Base-by-base conservation (phyloP, 2,329 filamentous ascomycete species). In the Pezizomycotina sp. region DNA sequence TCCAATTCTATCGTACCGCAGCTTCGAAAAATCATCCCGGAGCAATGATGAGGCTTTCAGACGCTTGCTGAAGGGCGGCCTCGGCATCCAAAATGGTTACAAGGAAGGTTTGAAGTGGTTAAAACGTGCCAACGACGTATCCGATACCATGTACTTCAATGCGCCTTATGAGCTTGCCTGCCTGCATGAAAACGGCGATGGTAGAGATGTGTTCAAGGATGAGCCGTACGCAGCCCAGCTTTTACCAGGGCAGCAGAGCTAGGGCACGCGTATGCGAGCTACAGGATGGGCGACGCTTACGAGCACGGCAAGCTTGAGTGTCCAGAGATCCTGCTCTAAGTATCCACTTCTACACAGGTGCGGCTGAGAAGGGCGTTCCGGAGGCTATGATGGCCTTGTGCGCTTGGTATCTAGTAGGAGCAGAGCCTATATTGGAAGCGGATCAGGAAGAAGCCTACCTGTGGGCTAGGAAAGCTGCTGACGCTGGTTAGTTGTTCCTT, bases 371-470 rank as follows among this genome's bases (percentile, higher is more conserved):
- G 28, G 82, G 81, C 1, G 78, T 93, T 52, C 66, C 83, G 0
- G 69, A 74, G 30, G 86, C 83, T 30, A 95, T 95, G 83, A 92
- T 98, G 84, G 86, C 86, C 4, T 65, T 98, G 6, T 98, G 89
- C 58, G 89, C 89, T 7, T 98, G 89, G 89, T 98, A 95, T 57
- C 78, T 95, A 67, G 78, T 95, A 25, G 89, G 89, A 7, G 89
- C 89, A 2, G 78, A 84, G 48, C 83, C 84, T 0, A 73, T 95
- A 9, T 61, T 98, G 14, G 84, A 92, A 43, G 92, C 89, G 59
- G 86, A 98, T 51, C 86, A 95, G 56, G 77, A 77, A 49, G 89
- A 98, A 58, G 89, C 89, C 6, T 95, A 91, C 53, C 84, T 92
- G 56, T 98, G 89, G 89, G 84, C 89, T 10, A 74, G 73, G 52